Conservation (phyloP, 768 basidiomycete genomes). For the Steccherinum ochraceum region DNA sequence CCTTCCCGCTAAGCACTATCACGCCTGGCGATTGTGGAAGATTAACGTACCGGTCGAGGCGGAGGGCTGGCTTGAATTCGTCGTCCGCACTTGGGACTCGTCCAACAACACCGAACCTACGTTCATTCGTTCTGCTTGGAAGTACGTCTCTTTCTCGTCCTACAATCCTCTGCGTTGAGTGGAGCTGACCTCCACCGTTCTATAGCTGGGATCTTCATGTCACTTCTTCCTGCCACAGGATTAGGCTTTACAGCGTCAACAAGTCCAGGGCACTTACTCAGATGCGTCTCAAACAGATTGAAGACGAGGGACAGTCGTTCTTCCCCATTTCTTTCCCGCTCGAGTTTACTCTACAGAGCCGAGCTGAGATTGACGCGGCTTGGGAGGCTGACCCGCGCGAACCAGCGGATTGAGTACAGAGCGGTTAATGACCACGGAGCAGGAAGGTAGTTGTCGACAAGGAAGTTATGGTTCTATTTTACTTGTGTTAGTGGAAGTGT, state of each 20-base stretch:
- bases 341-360: conserved; percentile 21
- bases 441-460: too few relatives aligned
- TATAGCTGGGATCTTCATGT: conserved; percentile 47
- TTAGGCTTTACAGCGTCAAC: conserved; percentile 51
- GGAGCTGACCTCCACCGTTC: neutral
- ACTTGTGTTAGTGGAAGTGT: too few relatives aligned
- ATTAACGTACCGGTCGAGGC: conserved; percentile 45
- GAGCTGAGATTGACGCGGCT: conserved; percentile 10
- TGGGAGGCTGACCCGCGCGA: conserved; percentile 8
- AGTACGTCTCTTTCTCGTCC: conserved; percentile 28
- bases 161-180: neutral
- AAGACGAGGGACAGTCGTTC: conserved; percentile 31
- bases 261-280: conserved; percentile 34
- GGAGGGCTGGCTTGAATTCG: conserved; percentile 52
- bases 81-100: conserved; percentile 51
- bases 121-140: conserved; percentile 48
- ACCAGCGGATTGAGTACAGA: conserved; percentile 5
- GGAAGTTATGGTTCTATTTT: too few relatives aligned
- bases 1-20: conserved; percentile 34
- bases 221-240: conserved; percentile 46
- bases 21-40: conserved; percentile 50
- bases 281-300: conserved; percentile 34
- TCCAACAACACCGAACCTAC: conserved; percentile 53
- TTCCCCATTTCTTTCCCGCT: conserved; percentile 36
- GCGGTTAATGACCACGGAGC: too few relatives aligned